Percentiles rank a stretch among this genome's conserved stretches.
Evolutionary conservation across 768 basidiomycete species (phyloP).

Genomic region (Porpolomopsis calyptriformis): DNA sequence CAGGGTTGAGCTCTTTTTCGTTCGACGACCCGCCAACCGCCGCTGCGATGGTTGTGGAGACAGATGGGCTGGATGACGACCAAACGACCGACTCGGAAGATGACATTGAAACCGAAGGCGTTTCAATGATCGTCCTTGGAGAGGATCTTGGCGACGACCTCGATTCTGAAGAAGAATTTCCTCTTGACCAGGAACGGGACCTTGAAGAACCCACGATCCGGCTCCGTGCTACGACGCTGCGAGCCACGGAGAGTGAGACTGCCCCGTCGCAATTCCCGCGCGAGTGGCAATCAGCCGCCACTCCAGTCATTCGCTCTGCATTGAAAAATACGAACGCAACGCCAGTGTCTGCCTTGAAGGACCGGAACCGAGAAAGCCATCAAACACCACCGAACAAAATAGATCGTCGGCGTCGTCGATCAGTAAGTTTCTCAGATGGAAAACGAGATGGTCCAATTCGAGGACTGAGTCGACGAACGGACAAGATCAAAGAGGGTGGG

Average conservation of each 20-base stretch:
- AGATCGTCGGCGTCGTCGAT: constrained; percentile 64
- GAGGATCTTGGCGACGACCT: constrained; percentile 26
- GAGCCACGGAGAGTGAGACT: not conserved
- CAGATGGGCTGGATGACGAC: constrained; percentile 28
- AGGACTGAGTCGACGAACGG: constrained; percentile 34
- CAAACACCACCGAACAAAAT: constrained; percentile 43
- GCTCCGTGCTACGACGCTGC: not conserved
- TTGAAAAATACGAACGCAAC: constrained; percentile 37
- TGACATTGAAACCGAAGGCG: constrained; percentile 27
- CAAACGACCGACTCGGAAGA: constrained; percentile 46
- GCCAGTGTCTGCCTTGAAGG: constrained; percentile 51
- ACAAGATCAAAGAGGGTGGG: constrained; percentile 16
- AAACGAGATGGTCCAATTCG: constrained; percentile 80
- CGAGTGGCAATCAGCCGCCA: not conserved
- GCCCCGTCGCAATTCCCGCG: constrained; percentile 8
- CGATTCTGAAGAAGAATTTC: constrained; percentile 29
- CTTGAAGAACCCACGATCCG: not conserved
- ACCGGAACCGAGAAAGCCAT: constrained; percentile 35
- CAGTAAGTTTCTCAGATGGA: constrained; percentile 96
- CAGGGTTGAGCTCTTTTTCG: constrained; percentile 60
- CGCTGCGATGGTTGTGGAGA: constrained; percentile 37
- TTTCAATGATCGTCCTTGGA: constrained; percentile 20
- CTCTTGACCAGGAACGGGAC: constrained; percentile 10
- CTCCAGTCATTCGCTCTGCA: constrained; percentile 34
- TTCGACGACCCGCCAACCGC: constrained; percentile 53